Percentiles rank a stretch among this genome's conserved stretches.
Evolutionary conservation across 2,329 filamentous ascomycete genomes (phyloP).

Genomic region (Rhynchosporium graminicola): DNA sequence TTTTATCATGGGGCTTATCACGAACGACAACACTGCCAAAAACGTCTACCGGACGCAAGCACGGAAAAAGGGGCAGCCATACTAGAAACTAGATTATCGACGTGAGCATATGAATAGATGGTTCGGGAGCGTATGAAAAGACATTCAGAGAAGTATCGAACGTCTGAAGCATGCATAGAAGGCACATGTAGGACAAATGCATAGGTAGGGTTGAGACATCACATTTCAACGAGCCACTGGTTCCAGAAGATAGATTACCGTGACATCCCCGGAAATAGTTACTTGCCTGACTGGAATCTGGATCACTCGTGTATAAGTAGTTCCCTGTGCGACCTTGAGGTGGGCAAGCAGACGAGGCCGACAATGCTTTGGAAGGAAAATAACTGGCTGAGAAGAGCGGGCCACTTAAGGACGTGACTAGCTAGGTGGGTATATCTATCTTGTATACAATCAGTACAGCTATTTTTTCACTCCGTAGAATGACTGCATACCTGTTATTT

Average conservation of each 20-base stretch:
- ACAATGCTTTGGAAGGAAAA: neutral
- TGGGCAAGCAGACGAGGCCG: neutral
- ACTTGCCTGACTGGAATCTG: neutral
- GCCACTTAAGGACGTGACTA: neutral
- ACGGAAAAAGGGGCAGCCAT: neutral
- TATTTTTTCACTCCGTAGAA: neutral
- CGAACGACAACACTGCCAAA: neutral
- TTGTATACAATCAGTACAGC: neutral
- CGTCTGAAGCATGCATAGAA: neutral
- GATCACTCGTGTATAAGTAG: neutral
- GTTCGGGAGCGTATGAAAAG: too few species aligned
- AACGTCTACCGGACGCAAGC: neutral
- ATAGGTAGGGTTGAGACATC: conserved; percentile 1
- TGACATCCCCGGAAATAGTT: neutral
- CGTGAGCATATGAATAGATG: neutral
- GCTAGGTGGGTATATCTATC: neutral
- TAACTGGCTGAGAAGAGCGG: neutral
- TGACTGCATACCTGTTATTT: neutral
- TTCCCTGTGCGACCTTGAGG: neutral
- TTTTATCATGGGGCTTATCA: neutral
- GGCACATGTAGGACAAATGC: neutral
- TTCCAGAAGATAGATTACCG: neutral
- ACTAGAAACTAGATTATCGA: neutral
- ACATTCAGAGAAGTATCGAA: neutral
- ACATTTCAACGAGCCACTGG: neutral